A percentile compares a stretch with the other conserved stretches of the same genome.
phyloP scores from a whole-genome alignment of 208 protist species.

The Leishmania aethiopica region DNA sequence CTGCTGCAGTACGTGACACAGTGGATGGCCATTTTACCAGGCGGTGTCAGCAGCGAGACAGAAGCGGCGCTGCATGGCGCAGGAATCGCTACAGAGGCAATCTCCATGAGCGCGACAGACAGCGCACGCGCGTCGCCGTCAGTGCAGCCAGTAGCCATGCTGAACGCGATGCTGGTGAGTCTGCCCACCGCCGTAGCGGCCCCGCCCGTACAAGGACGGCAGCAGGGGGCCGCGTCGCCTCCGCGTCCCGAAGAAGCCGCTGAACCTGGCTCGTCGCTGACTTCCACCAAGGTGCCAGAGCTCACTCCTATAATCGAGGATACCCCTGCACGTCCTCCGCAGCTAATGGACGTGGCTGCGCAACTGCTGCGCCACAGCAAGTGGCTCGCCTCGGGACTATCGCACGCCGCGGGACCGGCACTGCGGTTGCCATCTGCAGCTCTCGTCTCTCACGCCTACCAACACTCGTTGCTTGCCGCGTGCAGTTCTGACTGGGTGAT shows the following conservation, averaged over 20 bases:
- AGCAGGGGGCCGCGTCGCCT: background rate
- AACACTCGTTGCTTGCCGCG: constrained; percentile 8
- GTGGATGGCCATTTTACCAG: background rate
- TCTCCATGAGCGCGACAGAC: background rate
- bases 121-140: background rate
- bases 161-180: constrained; percentile 32
- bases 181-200: background rate
- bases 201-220: background rate
- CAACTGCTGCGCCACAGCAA: constrained; percentile 28
- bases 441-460: constrained; percentile 21
- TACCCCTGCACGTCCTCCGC: background rate
- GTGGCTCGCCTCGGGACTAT: constrained; percentile 36
- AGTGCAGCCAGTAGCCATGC: constrained; percentile 11
- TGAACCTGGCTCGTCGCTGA: background rate
- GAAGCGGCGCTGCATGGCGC: background rate
- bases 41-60: background rate
- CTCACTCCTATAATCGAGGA: background rate
- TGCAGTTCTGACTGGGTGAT: background rate
- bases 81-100: background rate
- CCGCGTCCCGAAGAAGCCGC: background rate
- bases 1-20: background rate
- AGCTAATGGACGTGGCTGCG: background rate
- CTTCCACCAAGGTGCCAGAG: background rate
- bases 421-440: constrained; percentile 18
- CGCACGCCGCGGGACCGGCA: constrained; percentile 26